Base-by-base conservation (phyloP, 371 early-diverging fungal species). In the Apophysomyces trapeziformis region DNA sequence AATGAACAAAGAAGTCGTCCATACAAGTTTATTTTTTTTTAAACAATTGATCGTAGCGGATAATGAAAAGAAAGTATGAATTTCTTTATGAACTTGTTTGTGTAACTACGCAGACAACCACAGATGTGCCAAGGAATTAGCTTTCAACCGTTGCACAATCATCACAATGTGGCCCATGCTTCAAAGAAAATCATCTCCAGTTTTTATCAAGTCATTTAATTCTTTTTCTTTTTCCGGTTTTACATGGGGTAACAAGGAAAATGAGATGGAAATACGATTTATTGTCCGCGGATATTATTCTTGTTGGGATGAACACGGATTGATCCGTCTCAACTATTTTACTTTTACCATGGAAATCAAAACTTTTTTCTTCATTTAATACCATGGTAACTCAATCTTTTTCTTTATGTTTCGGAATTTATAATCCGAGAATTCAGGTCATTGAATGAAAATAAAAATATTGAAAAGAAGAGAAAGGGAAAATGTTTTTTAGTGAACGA, bases 161-260 rank as follows among this genome's bases (percentile, higher is more conserved):
- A n/a, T n/a, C 46, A n/a, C 12, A 5, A 50, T 50, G 54, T 50
- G 54, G 54, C 54, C 54, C 54, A 50, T 50, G 54, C 54, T 50
- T 18, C 54, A 50, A 50, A 26, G 8, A 35, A 50, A 50, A 21
- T 50, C 4, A 21, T 18, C 1, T 21, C 26, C 26, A 26, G 1
- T 26, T 26, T 26, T 26, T 26, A 26, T 26, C 41, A 13, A 41
- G 5, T 26, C 32, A 26, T 26, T 26, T 1, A 26, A 26, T 26
- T 26, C 32, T 26, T 26, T 26, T 26, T 26, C 32, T 26, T 26
- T 26, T 26, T 26, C 32, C 32, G 32, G 32, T 26, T 26, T 26
- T 26, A 26, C 32, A 26, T 26, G 32, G 32, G 32, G 16, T 45
- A 13, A 13, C 0, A 45, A 45, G 13, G 46, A 45, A 45, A 12